These are phyloP conservation scores for Carpinus fangiana DNA, from an alignment of 306 rosid genomes.

Conservation along the genomic window DNA sequence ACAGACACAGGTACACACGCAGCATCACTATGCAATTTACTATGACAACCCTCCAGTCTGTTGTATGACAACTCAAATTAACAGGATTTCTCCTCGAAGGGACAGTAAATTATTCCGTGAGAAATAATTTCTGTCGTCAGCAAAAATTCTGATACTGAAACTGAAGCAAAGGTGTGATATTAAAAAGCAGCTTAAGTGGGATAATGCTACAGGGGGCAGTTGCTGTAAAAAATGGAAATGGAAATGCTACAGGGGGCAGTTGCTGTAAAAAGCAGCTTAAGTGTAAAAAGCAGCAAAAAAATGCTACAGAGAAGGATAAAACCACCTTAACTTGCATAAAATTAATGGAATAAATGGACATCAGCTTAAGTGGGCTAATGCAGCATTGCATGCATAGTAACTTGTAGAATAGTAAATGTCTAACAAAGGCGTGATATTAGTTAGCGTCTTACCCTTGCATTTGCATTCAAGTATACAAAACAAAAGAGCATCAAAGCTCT, in stretches of 20 bases:
- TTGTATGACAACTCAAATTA: neutral
- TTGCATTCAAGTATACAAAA: conserved; percentile 52
- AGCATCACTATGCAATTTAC: neutral
- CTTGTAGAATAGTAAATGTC: conserved; percentile 11
- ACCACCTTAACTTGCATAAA: neutral
- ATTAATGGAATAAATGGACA: neutral
- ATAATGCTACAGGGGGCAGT: too few relatives aligned
- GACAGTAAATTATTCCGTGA: neutral
- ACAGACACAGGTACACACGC: neutral
- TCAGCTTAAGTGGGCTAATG: neutral
- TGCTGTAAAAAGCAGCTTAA: too few relatives aligned
- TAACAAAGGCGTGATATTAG: neutral
- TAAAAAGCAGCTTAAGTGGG: too few relatives aligned
- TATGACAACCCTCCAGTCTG: neutral
- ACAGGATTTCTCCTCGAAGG: neutral
- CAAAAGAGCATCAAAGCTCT: conserved; percentile 81
- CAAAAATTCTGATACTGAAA: neutral
- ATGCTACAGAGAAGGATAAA: neutral
- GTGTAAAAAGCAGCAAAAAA: neutral
- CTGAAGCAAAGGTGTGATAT: too few relatives aligned
- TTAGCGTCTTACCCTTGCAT: conserved; percentile 52
- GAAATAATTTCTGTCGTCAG: neutral
- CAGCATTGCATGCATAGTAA: neutral
- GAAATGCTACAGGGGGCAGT: too few relatives aligned
- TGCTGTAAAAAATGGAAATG: too few relatives aligned